Percentiles rank a stretch among this genome's conserved stretches.
phyloP scores from a whole-genome alignment of 2,329 filamentous ascomycete species.

The Paraphoma chrysanthemicola region DNA sequence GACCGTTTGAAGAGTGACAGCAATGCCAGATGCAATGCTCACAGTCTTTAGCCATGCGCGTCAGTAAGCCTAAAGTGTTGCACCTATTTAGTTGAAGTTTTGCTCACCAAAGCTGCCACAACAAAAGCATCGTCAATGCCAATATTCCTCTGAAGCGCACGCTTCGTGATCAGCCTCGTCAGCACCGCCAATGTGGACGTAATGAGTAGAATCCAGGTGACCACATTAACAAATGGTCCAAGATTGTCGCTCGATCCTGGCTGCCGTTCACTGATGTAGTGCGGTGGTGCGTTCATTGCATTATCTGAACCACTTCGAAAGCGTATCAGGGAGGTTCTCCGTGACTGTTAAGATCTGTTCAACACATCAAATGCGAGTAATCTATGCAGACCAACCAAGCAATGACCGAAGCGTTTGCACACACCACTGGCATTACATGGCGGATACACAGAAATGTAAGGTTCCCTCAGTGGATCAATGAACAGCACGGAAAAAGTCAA shows the following conservation, averaged over 20 bases:
- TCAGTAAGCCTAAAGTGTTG: conserved; percentile 11
- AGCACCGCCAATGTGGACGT: conserved; percentile 42
- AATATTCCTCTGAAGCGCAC: conserved; percentile 37
- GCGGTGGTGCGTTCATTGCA: conserved; percentile 36
- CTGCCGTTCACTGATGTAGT: conserved; percentile 32
- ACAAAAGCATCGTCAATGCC: conserved; percentile 46
- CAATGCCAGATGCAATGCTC: conserved; percentile 42
- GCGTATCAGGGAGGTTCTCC: neutral
- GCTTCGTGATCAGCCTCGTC: conserved; percentile 44
- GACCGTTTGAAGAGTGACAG: conserved; percentile 38
- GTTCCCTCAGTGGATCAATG: conserved; percentile 11
- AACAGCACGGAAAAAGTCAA: conserved; percentile 21
- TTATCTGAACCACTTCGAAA: conserved; percentile 21
- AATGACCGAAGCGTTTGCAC: neutral
- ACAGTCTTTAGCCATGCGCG: conserved; percentile 20
- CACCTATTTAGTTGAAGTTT: neutral
- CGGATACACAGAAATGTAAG: conserved; percentile 24
- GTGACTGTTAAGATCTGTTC: neutral
- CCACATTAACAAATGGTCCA: conserved; percentile 44
- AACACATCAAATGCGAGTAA: conserved; percentile 7
- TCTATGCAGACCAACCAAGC: conserved; percentile 9
- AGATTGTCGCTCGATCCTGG: conserved; percentile 36
- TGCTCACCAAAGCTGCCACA: conserved; percentile 40
- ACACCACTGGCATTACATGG: conserved; percentile 9
- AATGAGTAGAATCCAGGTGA: conserved; percentile 45